Evolutionary conservation across 2,329 filamentous ascomycete species (phyloP).

Genomic region (Penicillium hesseltinei): DNA sequence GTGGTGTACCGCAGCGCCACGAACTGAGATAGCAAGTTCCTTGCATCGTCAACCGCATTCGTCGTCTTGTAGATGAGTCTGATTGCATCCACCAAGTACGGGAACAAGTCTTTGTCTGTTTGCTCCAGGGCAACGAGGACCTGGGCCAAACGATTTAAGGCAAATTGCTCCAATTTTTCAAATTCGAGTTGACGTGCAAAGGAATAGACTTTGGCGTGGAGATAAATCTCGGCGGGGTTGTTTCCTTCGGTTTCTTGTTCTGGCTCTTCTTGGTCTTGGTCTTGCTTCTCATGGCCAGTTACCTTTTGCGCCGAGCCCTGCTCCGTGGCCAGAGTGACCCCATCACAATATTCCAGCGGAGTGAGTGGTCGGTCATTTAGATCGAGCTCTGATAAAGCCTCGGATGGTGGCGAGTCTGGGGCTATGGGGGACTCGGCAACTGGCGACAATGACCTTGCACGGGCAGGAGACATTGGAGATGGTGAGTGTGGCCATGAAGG

Average conservation of each 20-base stretch:
- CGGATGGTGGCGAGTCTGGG: background rate
- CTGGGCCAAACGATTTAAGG: conserved; percentile 2
- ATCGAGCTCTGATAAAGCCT: background rate
- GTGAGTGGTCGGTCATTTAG: conserved; percentile 1
- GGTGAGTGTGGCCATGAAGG: background rate
- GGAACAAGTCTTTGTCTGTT: background rate
- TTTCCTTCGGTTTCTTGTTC: background rate
- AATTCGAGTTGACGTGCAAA: conserved; percentile 3
- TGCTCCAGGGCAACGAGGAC: background rate
- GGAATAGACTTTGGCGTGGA: conserved; percentile 10
- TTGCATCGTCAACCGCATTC: background rate
- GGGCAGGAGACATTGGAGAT: background rate
- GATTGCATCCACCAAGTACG: conserved; percentile 6
- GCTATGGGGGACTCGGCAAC: background rate
- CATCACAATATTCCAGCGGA: background rate
- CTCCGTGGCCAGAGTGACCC: background rate
- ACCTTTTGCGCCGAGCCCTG: background rate
- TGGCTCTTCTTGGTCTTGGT: background rate
- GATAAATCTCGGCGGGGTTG: background rate
- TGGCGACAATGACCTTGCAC: background rate
- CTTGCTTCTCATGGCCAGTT: background rate
- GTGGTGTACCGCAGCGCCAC: conserved; percentile 6
- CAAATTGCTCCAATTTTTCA: background rate
- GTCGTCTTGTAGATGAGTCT: conserved; percentile 5
- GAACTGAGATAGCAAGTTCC: conserved; percentile 9